A percentile compares a stretch with the other conserved stretches of the same genome.
phyloP scores from a whole-genome alignment of 345 rosid species.

The Theobroma cacao region DNA sequence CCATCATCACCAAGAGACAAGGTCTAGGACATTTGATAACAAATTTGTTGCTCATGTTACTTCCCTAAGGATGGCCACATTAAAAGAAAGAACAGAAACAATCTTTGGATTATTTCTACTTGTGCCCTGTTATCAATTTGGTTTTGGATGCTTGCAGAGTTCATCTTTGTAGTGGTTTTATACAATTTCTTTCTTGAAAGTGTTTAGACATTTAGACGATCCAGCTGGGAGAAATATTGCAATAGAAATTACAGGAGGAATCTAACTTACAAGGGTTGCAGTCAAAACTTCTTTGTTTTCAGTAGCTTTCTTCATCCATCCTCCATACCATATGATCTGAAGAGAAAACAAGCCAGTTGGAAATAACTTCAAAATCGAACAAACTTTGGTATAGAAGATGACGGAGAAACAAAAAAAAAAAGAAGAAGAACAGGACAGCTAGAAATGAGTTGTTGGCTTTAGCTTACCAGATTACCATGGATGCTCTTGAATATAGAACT shows the following conservation, averaged over 20 bases:
- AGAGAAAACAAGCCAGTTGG: background rate
- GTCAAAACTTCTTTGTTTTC: slow-evolving; percentile 43
- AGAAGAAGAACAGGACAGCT: background rate
- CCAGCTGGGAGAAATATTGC: background rate
- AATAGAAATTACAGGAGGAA: background rate
- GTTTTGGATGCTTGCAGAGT: background rate
- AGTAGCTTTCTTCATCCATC: slow-evolving; percentile 48
- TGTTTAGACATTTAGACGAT: background rate
- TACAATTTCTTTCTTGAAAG: background rate
- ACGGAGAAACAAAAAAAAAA: background rate
- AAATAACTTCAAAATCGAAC: background rate
- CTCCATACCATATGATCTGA: slow-evolving; percentile 71
- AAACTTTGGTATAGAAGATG: background rate
- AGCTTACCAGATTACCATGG: slow-evolving; percentile 57
- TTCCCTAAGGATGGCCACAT: background rate
- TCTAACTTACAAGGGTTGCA: slow-evolving; percentile 38
- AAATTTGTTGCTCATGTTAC: background rate
- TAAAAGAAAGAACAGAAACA: too few relatives aligned
- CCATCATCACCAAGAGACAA: background rate
- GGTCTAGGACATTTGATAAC: background rate
- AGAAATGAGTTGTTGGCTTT: background rate
- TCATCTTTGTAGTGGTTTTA: background rate
- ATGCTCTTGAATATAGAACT: slow-evolving; percentile 58
- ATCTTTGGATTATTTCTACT: too few relatives aligned
- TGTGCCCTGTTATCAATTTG: background rate